Evolutionary conservation across 805 yeast species (phyloP), one percentile per base, ranked within the genome.

Genomic region (Wickerhamomyces subpelliculosus): DNA sequence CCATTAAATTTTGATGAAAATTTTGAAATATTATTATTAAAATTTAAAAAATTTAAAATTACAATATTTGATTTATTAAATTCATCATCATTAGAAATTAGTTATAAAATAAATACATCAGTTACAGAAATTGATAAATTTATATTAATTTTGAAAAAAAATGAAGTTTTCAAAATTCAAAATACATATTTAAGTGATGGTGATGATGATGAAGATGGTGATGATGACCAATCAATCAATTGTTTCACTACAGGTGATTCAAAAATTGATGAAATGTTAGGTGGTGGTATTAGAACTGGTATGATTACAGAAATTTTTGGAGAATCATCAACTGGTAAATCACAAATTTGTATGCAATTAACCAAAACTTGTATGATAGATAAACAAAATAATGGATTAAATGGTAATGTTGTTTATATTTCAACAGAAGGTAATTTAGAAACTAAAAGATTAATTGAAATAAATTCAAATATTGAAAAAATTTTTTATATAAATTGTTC

Each of bases 311-410:
- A 89, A 61, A 55, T 90, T 4, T 79, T 78, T 48, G 97, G 97
- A 0, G 83, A 81, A 20, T 78, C 94, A 36, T 84, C 94, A 0
- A 72, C 84, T 1, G 97, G 96, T 0, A 90, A 90, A 52, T 80
- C 96, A 0, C 94, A 89, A 47, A 60, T 89, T 4, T 61, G 84
- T 20, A 69, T 80, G 63, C 90, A 82, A 46, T 49, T 88, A 36
- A 67, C 83, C 2, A 61, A 78, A 4, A 62, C 78, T 2, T 75
- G 80, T 11, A 87, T 80, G 45, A 47, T 73, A 9, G 71, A 80
- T 0, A 33, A 20, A 10, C 61, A 55, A 14, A 45, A 60, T 27
- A 78, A 78, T 4, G 84, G 84, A 0, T 42, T 74, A 8, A 67
- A 61, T 14, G 58, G 62, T 39, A 65, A 70, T 38, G 73, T 77